Evolutionary conservation across 768 basidiomycete genomes (phyloP).

Genomic region (Xerocomellus intermedius): DNA sequence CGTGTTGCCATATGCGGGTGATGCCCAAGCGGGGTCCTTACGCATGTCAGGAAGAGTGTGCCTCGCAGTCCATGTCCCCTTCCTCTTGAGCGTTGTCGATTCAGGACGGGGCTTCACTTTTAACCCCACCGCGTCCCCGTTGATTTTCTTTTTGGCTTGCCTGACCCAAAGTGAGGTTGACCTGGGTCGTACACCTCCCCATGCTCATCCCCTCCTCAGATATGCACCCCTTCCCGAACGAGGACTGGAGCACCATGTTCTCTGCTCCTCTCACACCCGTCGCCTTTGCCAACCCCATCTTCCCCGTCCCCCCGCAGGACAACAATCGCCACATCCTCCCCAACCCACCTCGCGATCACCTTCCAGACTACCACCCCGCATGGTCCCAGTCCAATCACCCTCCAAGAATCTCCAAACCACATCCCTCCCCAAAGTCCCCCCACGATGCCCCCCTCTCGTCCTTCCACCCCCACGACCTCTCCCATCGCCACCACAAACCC

Average conservation of each 20-base stretch:
- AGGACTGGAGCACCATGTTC: conserved; percentile 60
- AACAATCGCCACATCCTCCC: conserved; percentile 25
- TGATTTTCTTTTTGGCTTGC: conserved; percentile 3
- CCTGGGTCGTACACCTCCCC: too few species aligned
- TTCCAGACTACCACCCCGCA: conserved; percentile 13
- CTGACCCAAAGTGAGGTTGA: conserved; percentile 13
- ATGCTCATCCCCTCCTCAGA: conserved; percentile 3
- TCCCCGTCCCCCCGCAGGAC: conserved; percentile 41
- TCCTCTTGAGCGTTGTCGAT: conserved; percentile 17
- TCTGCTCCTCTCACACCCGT: conserved; percentile 60
- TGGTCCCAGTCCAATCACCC: conserved; percentile 27
- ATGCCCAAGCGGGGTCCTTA: conserved; percentile 15
- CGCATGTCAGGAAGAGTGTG: conserved; percentile 10
- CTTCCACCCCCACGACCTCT: conserved; percentile 6
- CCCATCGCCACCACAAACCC: conserved; percentile 15
- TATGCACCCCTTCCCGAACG: conserved; percentile 28
- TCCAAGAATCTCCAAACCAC: too few species aligned
- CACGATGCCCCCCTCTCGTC: conserved; percentile 17
- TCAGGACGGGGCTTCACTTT: background rate
- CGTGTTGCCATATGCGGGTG: background rate
- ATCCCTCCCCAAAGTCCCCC: too few species aligned
- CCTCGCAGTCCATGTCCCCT: conserved; percentile 15
- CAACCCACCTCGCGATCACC: conserved; percentile 18
- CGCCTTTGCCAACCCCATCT: conserved; percentile 57
- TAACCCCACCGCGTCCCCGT: background rate